phyloP scores from a whole-genome alignment of 2,329 filamentous ascomycete species.

The Neopestalotiopsis sp. region DNA sequence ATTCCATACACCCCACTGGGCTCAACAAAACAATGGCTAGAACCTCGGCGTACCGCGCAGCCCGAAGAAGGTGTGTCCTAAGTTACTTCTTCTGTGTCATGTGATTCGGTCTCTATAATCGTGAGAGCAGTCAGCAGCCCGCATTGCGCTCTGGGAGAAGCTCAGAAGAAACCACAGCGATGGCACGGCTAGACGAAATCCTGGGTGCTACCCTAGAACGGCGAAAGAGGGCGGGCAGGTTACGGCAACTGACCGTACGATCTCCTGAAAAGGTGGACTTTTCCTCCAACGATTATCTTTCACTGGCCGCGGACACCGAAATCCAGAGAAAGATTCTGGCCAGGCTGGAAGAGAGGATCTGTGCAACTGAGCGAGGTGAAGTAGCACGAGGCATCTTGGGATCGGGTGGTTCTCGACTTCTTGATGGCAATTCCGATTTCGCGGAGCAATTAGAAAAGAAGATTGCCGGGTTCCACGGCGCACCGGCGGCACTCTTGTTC shows the following conservation, averaged over 20 bases:
- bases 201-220: constrained; percentile 27
- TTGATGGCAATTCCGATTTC: constrained; percentile 55
- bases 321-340: constrained; percentile 2
- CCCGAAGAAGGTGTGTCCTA: neutral
- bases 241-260: constrained; percentile 58
- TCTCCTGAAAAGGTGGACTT: constrained; percentile 76
- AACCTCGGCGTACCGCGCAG: neutral
- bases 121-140: neutral
- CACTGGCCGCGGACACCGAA: constrained; percentile 50
- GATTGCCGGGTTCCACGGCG: constrained; percentile 54
- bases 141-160: neutral
- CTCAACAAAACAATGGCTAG: constrained; percentile 4
- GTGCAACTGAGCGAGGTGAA: constrained; percentile 11
- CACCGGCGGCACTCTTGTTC: constrained; percentile 53
- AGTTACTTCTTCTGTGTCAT: neutral
- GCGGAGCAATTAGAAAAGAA: constrained; percentile 50
- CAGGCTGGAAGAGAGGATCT: neutral
- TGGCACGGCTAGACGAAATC: constrained; percentile 25
- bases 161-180: neutral
- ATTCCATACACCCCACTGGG: neutral
- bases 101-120: neutral
- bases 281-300: constrained; percentile 80
- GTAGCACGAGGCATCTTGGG: constrained; percentile 33
- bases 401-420: constrained; percentile 57
- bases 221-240: constrained; percentile 37